A percentile compares a stretch with the other conserved stretches of the same genome.
Evolutionary conservation across 1,139 yeast genomes (phyloP).

Genomic region (Saccharomyces hybrid): DNA sequence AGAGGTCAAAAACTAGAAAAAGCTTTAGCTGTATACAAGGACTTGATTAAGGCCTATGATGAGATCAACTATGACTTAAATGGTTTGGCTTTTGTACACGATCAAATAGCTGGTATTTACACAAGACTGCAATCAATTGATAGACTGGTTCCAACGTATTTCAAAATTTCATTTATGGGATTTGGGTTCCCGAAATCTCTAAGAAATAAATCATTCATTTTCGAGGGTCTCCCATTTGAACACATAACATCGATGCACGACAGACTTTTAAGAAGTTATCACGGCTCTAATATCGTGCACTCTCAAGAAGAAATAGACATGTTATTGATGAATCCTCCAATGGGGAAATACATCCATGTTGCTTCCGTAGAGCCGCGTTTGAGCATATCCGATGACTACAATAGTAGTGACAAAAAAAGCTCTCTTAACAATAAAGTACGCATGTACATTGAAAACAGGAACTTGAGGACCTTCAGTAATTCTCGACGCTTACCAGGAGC

Average conservation of each 20-base stretch:
- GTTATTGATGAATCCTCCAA: slow-evolving; percentile 43
- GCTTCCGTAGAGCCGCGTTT: slow-evolving; percentile 63
- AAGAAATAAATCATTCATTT: slow-evolving; percentile 69
- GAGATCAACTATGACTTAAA: slow-evolving; percentile 65
- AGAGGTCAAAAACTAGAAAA: slow-evolving; percentile 70
- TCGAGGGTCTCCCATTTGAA: slow-evolving; percentile 83
- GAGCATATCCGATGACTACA: slow-evolving; percentile 39
- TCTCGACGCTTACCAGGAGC: slow-evolving; percentile 71
- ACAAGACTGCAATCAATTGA: slow-evolving; percentile 62
- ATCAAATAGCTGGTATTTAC: slow-evolving; percentile 60
- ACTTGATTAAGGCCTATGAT: slow-evolving; percentile 67
- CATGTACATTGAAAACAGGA: slow-evolving; percentile 63
- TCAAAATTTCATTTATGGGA: slow-evolving; percentile 75
- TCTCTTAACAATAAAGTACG: slow-evolving; percentile 37
- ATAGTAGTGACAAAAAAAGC: slow-evolving; percentile 14
- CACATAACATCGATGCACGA: slow-evolving; percentile 80
- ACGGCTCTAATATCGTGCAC: slow-evolving; percentile 70
- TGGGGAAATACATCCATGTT: slow-evolving; percentile 70
- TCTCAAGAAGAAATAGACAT: slow-evolving; percentile 56
- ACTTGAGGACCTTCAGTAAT: slow-evolving; percentile 61
- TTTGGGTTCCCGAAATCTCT: slow-evolving; percentile 75
- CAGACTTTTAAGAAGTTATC: slow-evolving; percentile 64
- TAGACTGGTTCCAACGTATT: slow-evolving; percentile 68
- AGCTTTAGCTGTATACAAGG: slow-evolving; percentile 71
- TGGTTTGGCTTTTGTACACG: slow-evolving; percentile 69